A percentile compares a stretch with the other conserved stretches of the same genome.
These are phyloP conservation scores for Trichoderma harzianum DNA, from an alignment of 2,329 filamentous ascomycete genomes.

Conservation along the genomic window DNA sequence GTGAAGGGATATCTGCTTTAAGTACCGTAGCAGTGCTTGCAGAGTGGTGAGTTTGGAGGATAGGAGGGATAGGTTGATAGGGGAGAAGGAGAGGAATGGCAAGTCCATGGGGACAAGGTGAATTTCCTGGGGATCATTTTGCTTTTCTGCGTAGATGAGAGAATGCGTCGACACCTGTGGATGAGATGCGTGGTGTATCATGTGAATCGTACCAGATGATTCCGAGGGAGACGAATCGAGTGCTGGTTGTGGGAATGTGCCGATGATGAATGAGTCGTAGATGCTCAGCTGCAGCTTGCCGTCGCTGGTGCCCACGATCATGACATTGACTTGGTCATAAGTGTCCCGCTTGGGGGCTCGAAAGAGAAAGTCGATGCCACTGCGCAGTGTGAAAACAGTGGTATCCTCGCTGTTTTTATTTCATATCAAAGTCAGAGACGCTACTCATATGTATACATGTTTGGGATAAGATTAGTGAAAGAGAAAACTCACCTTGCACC, in stretches of 20 bases:
- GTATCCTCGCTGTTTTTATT: slow-evolving; percentile 47
- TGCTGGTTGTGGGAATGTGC: slow-evolving; percentile 54
- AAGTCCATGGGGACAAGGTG: slow-evolving; percentile 74
- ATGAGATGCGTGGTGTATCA: slow-evolving; percentile 66
- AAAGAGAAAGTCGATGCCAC: slow-evolving; percentile 68
- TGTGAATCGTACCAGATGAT: slow-evolving; percentile 26
- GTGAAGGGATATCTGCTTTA: slow-evolving; percentile 74
- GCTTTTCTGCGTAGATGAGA: slow-evolving; percentile 54
- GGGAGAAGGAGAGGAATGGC: slow-evolving; percentile 74
- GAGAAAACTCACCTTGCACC: slow-evolving; percentile 55
- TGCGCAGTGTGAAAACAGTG: slow-evolving; percentile 65
- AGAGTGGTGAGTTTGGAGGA: slow-evolving; percentile 84
- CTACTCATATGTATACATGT: background rate
- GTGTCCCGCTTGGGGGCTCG: slow-evolving; percentile 59
- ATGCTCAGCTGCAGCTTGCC: slow-evolving; percentile 74
- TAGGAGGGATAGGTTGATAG: slow-evolving; percentile 77
- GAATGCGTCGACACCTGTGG: slow-evolving; percentile 72
- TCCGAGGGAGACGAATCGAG: slow-evolving; percentile 24
- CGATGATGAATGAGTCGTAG: slow-evolving; percentile 81
- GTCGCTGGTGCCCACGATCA: slow-evolving; percentile 69
- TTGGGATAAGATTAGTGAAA: background rate
- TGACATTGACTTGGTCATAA: slow-evolving; percentile 72
- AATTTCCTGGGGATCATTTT: slow-evolving; percentile 32
- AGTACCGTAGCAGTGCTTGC: slow-evolving; percentile 81
- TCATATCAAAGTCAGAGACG: slow-evolving; percentile 16